A percentile compares a stretch with the other conserved stretches of the same genome.
Conservation (phyloP, 148 eudicot genomes). For the Rheum nobile region DNA sequence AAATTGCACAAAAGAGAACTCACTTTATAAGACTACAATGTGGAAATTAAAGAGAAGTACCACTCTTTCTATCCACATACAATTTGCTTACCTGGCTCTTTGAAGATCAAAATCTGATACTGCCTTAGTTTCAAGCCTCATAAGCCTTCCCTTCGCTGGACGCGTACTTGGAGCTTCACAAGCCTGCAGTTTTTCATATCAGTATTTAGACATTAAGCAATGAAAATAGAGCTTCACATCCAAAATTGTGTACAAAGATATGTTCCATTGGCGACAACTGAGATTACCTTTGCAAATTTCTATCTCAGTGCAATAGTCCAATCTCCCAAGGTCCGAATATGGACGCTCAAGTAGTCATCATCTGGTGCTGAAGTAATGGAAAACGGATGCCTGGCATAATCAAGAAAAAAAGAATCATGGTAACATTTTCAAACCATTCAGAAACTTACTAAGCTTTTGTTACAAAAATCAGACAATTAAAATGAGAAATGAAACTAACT, state of each 20-base stretch:
- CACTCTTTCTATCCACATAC: too few species aligned
- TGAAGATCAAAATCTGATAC: too few species aligned
- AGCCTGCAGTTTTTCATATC: constrained; percentile 24
- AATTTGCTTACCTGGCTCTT: too few species aligned
- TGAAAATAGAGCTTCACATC: too few species aligned
- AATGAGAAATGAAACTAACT: too few species aligned
- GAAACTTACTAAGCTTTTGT: not conserved
- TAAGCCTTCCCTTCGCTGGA: too few species aligned
- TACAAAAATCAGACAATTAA: too few species aligned
- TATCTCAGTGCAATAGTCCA: constrained; percentile 71
- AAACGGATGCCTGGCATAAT: constrained; percentile 10
- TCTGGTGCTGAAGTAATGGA: constrained; percentile 90
- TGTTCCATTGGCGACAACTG: not conserved
- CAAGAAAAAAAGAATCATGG: too few species aligned
- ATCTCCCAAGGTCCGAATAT: constrained; percentile 78
- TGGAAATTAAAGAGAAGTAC: not conserved
- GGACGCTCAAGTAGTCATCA: constrained; percentile 80
- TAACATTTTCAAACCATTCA: not conserved
- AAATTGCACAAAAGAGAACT: constrained; percentile 30
- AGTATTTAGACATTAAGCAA: not conserved
- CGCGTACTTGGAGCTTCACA: constrained; percentile 55
- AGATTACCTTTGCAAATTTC: constrained; percentile 49
- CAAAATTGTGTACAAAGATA: too few species aligned
- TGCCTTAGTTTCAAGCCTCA: too few species aligned
- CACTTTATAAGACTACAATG: not conserved